Conservation (phyloP, 495 filamentous ascomycete genomes). For the Tetracladium setigerum region DNA sequence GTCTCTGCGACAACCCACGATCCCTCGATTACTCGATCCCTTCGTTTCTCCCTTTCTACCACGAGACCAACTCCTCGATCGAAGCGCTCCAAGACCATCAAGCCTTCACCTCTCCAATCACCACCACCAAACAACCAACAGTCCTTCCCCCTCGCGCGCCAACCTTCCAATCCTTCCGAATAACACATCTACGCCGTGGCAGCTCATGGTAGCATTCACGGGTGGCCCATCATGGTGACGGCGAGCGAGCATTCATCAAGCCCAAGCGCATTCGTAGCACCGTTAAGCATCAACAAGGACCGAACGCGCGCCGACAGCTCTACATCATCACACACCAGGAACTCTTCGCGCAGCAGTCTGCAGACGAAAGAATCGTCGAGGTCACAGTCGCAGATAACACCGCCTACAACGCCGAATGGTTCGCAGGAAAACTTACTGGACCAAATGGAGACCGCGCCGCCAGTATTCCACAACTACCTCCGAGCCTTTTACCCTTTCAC, state of each 20-base stretch:
- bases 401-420: constrained; percentile 63
- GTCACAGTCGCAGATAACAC: constrained; percentile 43
- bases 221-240: constrained; percentile 33
- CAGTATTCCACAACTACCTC: constrained; percentile 87
- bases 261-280: constrained; percentile 62
- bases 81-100: neutral
- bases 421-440: constrained; percentile 49
- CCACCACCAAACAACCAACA: constrained; percentile 2
- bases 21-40: neutral
- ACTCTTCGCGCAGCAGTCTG: constrained; percentile 31
- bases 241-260: constrained; percentile 42
- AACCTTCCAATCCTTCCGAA: too few relatives aligned
- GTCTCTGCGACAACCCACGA: neutral
- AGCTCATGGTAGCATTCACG: constrained; percentile 18
- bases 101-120: neutral
- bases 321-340: constrained; percentile 31
- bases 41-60: neutral
- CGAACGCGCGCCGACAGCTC: constrained; percentile 39
- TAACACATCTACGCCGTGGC: neutral
- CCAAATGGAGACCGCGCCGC: constrained; percentile 36
- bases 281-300: constrained; percentile 63
- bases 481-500: constrained; percentile 95
- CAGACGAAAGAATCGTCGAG: constrained; percentile 33
- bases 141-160: neutral
- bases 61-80: neutral